A percentile compares a stretch with the other conserved stretches of the same genome.
Conservation (phyloP, 2,329 filamentous ascomycete genomes). For the Chalaropsis ovoidea region DNA sequence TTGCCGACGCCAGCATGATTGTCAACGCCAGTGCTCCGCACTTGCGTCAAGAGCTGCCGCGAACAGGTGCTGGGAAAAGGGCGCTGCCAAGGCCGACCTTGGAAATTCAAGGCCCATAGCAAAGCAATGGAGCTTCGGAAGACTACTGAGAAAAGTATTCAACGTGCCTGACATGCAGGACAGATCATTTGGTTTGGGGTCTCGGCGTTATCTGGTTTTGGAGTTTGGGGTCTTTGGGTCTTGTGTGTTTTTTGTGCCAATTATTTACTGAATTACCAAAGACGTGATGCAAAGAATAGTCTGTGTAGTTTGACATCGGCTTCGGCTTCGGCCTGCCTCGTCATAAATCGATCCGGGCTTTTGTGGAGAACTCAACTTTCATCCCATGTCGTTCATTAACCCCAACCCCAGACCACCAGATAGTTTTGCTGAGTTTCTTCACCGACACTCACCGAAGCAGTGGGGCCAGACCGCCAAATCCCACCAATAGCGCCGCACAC, state of each 20-base stretch:
- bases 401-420: not conserved
- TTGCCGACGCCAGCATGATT: conserved; percentile 55
- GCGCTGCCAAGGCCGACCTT: conserved; percentile 17
- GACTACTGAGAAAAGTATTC: not conserved
- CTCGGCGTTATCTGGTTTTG: conserved; percentile 9
- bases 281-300: no score
- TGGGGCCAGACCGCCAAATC: not conserved
- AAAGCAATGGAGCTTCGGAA: not conserved
- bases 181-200: no score
- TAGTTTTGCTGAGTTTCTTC: no score
- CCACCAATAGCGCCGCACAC: conserved; percentile 8
- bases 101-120: conserved; percentile 21
- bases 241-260: not conserved
- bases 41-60: conserved; percentile 21
- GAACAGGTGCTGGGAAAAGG: conserved; percentile 22
- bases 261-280: not conserved
- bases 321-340: not conserved
- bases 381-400: not conserved
- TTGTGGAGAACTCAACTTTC: not conserved
- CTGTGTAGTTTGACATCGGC: no score
- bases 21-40: conserved; percentile 38
- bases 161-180: not conserved
- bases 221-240: not conserved
- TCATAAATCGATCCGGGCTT: not conserved
- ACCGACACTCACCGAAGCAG: conserved; percentile 15